phyloP scores from a whole-genome alignment of 257 asterid species.

The Nicotiana sylvestris region DNA sequence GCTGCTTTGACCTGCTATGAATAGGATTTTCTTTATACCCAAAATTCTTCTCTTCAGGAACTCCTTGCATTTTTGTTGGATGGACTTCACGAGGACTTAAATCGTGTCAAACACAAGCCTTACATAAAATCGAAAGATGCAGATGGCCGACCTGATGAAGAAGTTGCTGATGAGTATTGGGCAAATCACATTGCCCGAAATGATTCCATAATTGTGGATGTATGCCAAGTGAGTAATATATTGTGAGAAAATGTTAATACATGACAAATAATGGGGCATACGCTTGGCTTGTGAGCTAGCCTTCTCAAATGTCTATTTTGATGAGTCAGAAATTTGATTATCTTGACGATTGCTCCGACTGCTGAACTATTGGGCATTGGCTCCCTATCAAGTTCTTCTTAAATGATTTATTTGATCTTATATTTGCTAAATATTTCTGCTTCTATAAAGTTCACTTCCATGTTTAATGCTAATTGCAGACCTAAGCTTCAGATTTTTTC shows the following conservation, averaged over 20 bases:
- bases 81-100: slow-evolving; percentile 99
- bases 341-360: background rate
- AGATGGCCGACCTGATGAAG: slow-evolving; percentile 96
- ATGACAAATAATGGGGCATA: background rate
- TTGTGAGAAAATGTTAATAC: slow-evolving; percentile 2
- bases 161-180: slow-evolving; percentile 98
- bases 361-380: background rate
- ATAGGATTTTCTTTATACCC: background rate
- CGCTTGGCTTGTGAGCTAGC: background rate
- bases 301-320: background rate
- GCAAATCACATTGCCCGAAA: slow-evolving; percentile 98
- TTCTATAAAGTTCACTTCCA: background rate
- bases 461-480: background rate
- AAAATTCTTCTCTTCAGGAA: slow-evolving; percentile 50
- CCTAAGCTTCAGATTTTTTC: background rate
- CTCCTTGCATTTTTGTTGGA: slow-evolving; percentile 97
- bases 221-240: slow-evolving; percentile 77
- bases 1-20: slow-evolving; percentile 2
- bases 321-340: background rate
- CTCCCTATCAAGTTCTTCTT: background rate
- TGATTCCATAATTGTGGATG: slow-evolving; percentile 98
- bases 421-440: background rate
- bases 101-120: slow-evolving; percentile 96
- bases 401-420: background rate
- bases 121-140: slow-evolving; percentile 92